Percentiles rank a stretch among this genome's conserved stretches.
Evolutionary conservation across 148 eudicot genomes (phyloP).

Genomic region (Tetragonia tetragonoides): DNA sequence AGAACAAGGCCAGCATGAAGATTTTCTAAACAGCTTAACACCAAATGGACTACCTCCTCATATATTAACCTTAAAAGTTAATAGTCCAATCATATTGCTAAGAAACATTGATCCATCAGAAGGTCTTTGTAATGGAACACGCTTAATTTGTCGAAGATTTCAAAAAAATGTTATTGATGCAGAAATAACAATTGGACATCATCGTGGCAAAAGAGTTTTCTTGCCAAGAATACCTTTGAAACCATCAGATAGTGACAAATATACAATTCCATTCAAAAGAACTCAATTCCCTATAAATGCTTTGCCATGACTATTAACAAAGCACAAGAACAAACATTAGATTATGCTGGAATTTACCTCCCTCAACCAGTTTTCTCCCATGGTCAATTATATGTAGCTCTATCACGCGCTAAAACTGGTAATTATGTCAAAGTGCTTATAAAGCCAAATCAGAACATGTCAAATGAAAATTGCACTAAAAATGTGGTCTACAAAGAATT

Average conservation of each 20-base stretch:
- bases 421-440: background rate
- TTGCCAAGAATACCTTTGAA: background rate
- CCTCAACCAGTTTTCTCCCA: background rate
- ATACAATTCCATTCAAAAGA: background rate
- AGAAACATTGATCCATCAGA: slow-evolving; percentile 16
- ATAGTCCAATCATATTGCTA: background rate
- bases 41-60: slow-evolving; percentile 3
- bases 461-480: background rate
- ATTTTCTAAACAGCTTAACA: background rate
- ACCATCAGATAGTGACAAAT: background rate
- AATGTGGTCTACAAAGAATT: slow-evolving; percentile 1
- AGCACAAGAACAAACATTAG: slow-evolving; percentile 19
- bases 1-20: background rate
- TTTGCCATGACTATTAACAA: slow-evolving; percentile 21
- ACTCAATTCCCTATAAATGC: slow-evolving; percentile 4
- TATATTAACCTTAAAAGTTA: background rate
- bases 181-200: background rate
- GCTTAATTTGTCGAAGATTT: slow-evolving; percentile 1
- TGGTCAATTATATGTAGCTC: slow-evolving; percentile 14
- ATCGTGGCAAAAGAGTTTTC: slow-evolving; percentile 1
- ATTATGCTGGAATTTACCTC: background rate
- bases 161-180: background rate
- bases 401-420: slow-evolving; percentile 7
- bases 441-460: background rate
- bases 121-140: slow-evolving; percentile 15